phyloP scores from a whole-genome alignment of 2,329 filamentous ascomycete genomes.

The Fusarium transvaalense region DNA sequence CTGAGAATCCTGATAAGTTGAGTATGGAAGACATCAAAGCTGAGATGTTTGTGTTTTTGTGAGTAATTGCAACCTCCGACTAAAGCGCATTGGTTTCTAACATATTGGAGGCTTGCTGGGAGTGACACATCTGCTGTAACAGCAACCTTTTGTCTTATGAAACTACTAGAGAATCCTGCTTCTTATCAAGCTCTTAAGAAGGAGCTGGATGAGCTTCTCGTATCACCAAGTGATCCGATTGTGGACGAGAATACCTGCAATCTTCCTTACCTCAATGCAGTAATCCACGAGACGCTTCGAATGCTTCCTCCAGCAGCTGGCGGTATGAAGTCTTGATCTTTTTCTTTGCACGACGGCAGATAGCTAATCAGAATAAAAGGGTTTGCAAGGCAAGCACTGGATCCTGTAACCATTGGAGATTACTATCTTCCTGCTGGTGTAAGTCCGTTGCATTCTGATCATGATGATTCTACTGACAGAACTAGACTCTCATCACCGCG shows the following conservation, averaged over 20 bases:
- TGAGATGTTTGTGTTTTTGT: constrained; percentile 1
- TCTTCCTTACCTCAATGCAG: neutral
- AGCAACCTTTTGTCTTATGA: constrained; percentile 1
- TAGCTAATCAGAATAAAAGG: neutral
- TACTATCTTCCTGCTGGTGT: neutral
- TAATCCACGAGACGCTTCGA: neutral
- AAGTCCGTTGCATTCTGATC: neutral
- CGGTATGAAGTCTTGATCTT: neutral
- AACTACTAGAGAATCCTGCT: neutral
- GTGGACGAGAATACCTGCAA: neutral
- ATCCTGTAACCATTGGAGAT: neutral
- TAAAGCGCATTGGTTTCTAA: neutral
- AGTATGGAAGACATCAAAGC: constrained; percentile 1
- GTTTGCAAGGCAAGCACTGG: neutral
- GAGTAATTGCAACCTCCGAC: neutral
- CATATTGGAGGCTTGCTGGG: neutral
- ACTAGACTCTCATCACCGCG: neutral
- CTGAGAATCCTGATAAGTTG: neutral
- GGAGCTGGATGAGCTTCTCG: neutral
- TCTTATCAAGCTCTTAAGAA: neutral
- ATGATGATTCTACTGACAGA: neutral
- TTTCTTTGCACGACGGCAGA: fast-evolving
- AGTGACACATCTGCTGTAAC: constrained; percentile 5
- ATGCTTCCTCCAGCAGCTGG: constrained; percentile 6
- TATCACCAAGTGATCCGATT: neutral